Conservation (phyloP, 1,284 basidiomycete genomes). For the Ganoderma sinense region DNA sequence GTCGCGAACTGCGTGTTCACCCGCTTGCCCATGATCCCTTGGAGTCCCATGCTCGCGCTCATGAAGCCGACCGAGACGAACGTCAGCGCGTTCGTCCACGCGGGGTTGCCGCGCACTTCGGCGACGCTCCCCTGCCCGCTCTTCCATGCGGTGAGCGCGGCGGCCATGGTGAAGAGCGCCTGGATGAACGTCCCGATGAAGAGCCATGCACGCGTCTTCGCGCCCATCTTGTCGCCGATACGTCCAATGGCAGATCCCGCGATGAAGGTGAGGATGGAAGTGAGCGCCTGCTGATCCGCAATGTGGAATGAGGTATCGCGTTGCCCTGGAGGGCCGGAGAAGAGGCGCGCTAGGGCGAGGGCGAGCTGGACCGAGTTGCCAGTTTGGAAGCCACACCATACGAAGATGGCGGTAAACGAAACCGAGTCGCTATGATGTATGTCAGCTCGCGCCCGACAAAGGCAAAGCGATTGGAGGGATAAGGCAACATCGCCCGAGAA, state of each 20-base stretch:
- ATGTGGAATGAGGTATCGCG: constrained; percentile 71
- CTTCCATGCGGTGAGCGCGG: constrained; percentile 72
- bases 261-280: constrained; percentile 79
- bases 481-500: not conserved
- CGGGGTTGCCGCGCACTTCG: constrained; percentile 60
- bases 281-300: constrained; percentile 83
- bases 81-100: constrained; percentile 72
- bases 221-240: constrained; percentile 73
- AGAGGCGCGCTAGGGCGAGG: constrained; percentile 69
- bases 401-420: constrained; percentile 82
- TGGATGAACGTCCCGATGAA: constrained; percentile 75
- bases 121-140: constrained; percentile 65
- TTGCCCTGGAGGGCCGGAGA: constrained; percentile 57
- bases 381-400: constrained; percentile 91
- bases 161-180: constrained; percentile 76
- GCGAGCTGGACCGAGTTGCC: constrained; percentile 74
- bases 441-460: not conserved
- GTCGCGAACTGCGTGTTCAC: constrained; percentile 83
- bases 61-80: constrained; percentile 80
- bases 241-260: constrained; percentile 78
- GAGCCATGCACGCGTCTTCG: constrained; percentile 81
- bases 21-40: constrained; percentile 87
- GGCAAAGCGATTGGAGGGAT: not conserved
- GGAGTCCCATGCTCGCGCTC: constrained; percentile 79
- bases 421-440: constrained; percentile 62